A percentile compares a stretch with the other conserved stretches of the same genome.
These are phyloP conservation scores for Fonsecaea pedrosoi DNA, from an alignment of 2,329 filamentous ascomycete species.

Conservation along the genomic window DNA sequence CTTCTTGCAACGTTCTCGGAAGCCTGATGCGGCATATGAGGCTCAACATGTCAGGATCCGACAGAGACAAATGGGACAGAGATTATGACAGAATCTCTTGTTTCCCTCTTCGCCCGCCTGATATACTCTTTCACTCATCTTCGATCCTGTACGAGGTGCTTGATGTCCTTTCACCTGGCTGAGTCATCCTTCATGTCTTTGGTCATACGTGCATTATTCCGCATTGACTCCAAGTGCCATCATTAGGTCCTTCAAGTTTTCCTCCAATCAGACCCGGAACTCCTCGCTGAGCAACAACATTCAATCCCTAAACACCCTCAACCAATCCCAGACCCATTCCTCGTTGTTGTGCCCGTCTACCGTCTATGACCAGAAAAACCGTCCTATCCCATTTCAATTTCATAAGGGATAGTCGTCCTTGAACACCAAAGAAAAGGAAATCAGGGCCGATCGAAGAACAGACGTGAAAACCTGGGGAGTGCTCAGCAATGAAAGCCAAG, in stretches of 20 bases:
- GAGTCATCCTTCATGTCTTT: not conserved
- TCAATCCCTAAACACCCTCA: not conserved
- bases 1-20: not conserved
- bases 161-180: not conserved
- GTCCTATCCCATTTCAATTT: not conserved
- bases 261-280: not conserved
- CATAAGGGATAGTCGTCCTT: not conserved
- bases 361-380: not conserved
- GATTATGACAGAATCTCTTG: not conserved
- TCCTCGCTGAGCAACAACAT: slow-evolving; percentile 5
- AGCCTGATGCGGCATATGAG: not conserved
- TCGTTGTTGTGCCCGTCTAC: not conserved
- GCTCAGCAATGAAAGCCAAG: not conserved
- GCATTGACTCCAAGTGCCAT: not conserved
- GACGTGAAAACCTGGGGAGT: not conserved
- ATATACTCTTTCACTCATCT: not conserved
- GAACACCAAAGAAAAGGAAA: not conserved
- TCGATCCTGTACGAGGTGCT: not conserved
- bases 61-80: not conserved
- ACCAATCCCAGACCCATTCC: not conserved
- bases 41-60: not conserved
- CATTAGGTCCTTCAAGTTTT: not conserved
- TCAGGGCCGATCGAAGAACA: not conserved
- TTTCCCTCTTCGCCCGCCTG: not conserved
- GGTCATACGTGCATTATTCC: not conserved